Percentiles rank a stretch among this genome's conserved stretches.
Evolutionary conservation across 2,329 filamentous ascomycete genomes (phyloP).

Genomic region (Graphilbum ipis-grandicollis): DNA sequence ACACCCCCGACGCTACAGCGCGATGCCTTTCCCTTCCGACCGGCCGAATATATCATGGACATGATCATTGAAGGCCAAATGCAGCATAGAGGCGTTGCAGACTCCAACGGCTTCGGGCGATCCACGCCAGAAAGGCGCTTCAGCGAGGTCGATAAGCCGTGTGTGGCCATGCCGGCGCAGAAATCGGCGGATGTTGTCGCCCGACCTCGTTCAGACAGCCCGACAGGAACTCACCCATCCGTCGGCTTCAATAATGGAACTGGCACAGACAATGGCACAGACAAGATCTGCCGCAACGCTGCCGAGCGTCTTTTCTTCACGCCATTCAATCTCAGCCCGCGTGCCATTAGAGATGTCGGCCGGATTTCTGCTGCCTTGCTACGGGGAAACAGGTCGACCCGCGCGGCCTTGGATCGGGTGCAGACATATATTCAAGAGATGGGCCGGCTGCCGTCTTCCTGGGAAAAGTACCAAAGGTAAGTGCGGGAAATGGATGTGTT

Average conservation of each 20-base stretch:
- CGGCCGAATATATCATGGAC: slow-evolving; percentile 24
- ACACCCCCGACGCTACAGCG: neutral
- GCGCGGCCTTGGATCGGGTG: slow-evolving; percentile 1
- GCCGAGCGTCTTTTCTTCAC: slow-evolving; percentile 34
- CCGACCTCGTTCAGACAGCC: neutral
- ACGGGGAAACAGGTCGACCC: slow-evolving; percentile 1
- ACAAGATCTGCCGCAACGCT: slow-evolving; percentile 21
- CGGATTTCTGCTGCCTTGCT: slow-evolving; percentile 3
- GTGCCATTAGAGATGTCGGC: slow-evolving; percentile 14
- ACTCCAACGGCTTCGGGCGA: slow-evolving; percentile 25
- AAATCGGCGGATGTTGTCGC: too few relatives aligned
- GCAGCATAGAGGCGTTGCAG: slow-evolving; percentile 16
- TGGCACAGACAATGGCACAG: too few relatives aligned
- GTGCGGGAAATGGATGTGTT: too few relatives aligned
- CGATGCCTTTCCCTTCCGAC: slow-evolving; percentile 10
- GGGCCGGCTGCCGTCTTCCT: slow-evolving; percentile 4
- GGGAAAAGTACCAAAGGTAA: slow-evolving; percentile 7
- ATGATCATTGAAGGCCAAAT: slow-evolving; percentile 17
- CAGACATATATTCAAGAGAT: neutral
- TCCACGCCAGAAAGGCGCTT: slow-evolving; percentile 18
- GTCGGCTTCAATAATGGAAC: too few relatives aligned
- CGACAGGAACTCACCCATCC: neutral
- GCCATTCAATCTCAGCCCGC: slow-evolving; percentile 24
- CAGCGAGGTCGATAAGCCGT: slow-evolving; percentile 24
- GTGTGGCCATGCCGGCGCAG: slow-evolving; percentile 13